Evolutionary conservation across 495 filamentous ascomycete genomes (phyloP), one percentile per base, ranked within the genome.

Genomic region (Penicillium dipodomyicola): DNA sequence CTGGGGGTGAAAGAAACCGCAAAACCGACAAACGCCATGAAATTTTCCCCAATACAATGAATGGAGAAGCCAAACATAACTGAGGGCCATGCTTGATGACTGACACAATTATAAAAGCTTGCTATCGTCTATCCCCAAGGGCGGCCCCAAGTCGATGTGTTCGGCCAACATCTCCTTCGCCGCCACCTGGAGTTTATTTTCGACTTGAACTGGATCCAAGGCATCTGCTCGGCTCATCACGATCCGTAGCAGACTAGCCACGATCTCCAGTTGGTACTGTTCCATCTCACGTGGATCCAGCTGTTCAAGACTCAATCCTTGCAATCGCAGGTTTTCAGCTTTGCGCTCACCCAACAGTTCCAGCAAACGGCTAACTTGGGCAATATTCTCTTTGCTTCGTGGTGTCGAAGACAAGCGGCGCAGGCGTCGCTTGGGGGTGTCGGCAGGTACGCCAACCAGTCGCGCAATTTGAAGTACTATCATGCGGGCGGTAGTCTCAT

Each of bases 91-190:
- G 5, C 8, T 29, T 1, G 17, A 10, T 30, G 49, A n/a, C 37
- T 17, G 37, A 43, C 32, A 42, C 9, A 42, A 41, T 46, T 63
- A 68, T 30, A 66, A 56, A 35, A 73, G 60, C 55, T 72, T 65
- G 58, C 64, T 67, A 49, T 69, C 68, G 43, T 68, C 65, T 15
- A 70, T 67, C 0, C 62, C 63, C 23, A 72, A 39, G 17, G 68
- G 59, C 30, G 62, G 58, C 3, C 69, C 74, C 22, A 79, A 57
- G 44, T 71, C 57, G 30, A 78, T 58, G 7, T 62, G 69, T 10
- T 53, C 44, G 15, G 81, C 76, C 7, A 80, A 78, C 84, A 87
- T 86, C 54, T 85, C 81, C 45, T 55, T 51, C 15, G 82, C 82
- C 20, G 79, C 80, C 20, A 67, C 59, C 22, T 65, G 62, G 23